A percentile compares a stretch with the other conserved stretches of the same genome.
phyloP scores from a whole-genome alignment of 257 asterid species.

The Solanum ahanhuiri region DNA sequence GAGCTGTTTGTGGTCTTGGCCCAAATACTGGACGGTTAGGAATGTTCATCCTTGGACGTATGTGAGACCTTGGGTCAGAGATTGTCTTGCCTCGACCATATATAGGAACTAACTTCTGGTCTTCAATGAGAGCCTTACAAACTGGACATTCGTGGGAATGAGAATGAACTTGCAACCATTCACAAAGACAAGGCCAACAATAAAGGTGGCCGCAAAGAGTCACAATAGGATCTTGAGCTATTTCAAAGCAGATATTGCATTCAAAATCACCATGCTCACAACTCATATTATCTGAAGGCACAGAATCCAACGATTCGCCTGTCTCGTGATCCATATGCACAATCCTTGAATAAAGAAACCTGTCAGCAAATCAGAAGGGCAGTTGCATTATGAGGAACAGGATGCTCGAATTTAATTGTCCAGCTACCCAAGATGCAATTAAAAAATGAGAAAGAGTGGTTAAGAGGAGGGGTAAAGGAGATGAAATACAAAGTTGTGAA shows the following conservation, averaged over 20 bases:
- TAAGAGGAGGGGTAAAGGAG: not conserved
- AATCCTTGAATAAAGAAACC: constrained; percentile 9
- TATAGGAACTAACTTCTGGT: constrained; percentile 73
- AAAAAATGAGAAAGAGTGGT: not conserved
- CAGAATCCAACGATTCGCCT: constrained; percentile 17
- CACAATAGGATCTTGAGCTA: constrained; percentile 81
- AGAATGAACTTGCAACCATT: constrained; percentile 84
- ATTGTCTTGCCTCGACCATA: constrained; percentile 74
- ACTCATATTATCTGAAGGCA: constrained; percentile 24
- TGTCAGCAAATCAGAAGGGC: not conserved
- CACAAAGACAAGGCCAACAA: constrained; percentile 97
- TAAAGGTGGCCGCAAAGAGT: constrained; percentile 96
- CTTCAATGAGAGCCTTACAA: constrained; percentile 68
- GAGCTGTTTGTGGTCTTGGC: constrained; percentile 64
- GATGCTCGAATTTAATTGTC: not conserved
- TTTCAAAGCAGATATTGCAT: constrained; percentile 85
- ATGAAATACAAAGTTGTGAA: not conserved
- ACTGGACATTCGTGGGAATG: constrained; percentile 85
- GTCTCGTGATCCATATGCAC: constrained; percentile 43
- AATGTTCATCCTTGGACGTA: constrained; percentile 25
- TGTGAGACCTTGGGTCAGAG: constrained; percentile 37
- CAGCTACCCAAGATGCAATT: not conserved
- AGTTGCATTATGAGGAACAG: not conserved
- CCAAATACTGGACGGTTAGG: constrained; percentile 61
- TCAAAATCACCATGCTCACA: constrained; percentile 59